Percentiles rank a stretch among this genome's conserved stretches.
Conservation (phyloP, 257 asterid genomes). For the Penstemon eatonii region DNA sequence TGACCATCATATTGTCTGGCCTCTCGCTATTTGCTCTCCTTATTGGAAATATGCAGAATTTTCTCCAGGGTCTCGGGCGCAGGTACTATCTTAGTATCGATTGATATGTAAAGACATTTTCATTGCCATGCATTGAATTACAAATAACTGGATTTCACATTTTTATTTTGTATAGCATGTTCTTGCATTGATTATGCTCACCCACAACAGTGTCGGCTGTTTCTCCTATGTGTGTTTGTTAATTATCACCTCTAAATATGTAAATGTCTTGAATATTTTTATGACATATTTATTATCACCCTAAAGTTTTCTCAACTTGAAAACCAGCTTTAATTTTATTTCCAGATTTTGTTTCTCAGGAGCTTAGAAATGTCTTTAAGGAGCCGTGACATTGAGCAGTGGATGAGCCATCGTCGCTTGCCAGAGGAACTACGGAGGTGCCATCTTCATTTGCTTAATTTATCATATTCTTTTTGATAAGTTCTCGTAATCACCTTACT, state of each 20-base stretch:
- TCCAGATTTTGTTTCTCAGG: slow-evolving; percentile 38
- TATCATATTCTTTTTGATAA: too few species aligned
- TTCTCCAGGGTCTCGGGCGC: slow-evolving; percentile 84
- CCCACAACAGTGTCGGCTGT: too few species aligned
- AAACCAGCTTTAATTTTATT: background rate
- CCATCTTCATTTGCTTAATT: background rate
- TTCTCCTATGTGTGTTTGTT: too few species aligned
- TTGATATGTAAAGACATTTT: too few species aligned
- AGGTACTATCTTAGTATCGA: slow-evolving; percentile 37
- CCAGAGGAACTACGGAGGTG: slow-evolving; percentile 70
- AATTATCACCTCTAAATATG: background rate
- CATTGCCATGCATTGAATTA: too few species aligned
- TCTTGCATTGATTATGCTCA: background rate
- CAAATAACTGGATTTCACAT: too few species aligned
- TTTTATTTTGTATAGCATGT: background rate
- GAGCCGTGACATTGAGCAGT: slow-evolving; percentile 83
- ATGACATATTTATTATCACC: background rate
- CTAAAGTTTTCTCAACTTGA: background rate
- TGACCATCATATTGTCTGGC: slow-evolving; percentile 72
- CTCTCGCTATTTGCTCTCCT: slow-evolving; percentile 81
- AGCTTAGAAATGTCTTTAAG: slow-evolving; percentile 77
- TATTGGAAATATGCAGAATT: slow-evolving; percentile 89
- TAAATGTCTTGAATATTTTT: background rate
- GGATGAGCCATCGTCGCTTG: slow-evolving; percentile 91
- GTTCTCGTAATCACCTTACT: too few species aligned